Evolutionary conservation across 78 protist species (phyloP), one percentile per base, ranked within the genome.

Genomic region (Dictyostelium firmibasis): DNA sequence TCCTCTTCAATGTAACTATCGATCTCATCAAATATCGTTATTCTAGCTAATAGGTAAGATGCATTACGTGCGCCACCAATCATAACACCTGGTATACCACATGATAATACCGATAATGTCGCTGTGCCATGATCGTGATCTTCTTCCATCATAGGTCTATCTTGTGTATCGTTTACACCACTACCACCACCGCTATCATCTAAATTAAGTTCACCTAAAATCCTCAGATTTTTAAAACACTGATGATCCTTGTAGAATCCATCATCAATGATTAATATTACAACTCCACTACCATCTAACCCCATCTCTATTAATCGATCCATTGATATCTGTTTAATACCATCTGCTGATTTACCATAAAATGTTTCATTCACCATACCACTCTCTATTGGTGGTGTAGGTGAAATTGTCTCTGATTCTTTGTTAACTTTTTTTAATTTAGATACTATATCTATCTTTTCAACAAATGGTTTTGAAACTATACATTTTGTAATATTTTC

Each of bases 61-160:
- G 96, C 70, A 18, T 83, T 74, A 53, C 76, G 50, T 8, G 96
- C 96, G 10, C 60, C 87, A 11, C 96, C 96, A 53, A 83, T 41
- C 57, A 93, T 77, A 14, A 53, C 67, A 14, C 96, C 96, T 25
- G 92, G 92, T 35, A 31, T 13, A 33, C 67, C 47, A 14, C 72
- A 91, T 7, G 89, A 92, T 7, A 93, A 18, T 20, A 47, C 64
- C 3, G 92, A 85, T n/a, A 93, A 31, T 14, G 86, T 62, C 25
- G 36, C 69, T 10, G 93, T 84, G 3, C 93, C 93, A 87, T 87
- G 93, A 38, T 25, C 20, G 38, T 87, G 81, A 64, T 78, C 77
- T 11, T 41, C 67, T 1, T 29, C 79, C 23, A 33, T 33, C 20
- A 16, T 31, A 18, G 44, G 23, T 72, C 25, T 29, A 72, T 72